A percentile compares a stretch with the other conserved stretches of the same genome.
Evolutionary conservation across 129 eudicot species (phyloP).

Genomic region (Flaveria ramosissima): DNA sequence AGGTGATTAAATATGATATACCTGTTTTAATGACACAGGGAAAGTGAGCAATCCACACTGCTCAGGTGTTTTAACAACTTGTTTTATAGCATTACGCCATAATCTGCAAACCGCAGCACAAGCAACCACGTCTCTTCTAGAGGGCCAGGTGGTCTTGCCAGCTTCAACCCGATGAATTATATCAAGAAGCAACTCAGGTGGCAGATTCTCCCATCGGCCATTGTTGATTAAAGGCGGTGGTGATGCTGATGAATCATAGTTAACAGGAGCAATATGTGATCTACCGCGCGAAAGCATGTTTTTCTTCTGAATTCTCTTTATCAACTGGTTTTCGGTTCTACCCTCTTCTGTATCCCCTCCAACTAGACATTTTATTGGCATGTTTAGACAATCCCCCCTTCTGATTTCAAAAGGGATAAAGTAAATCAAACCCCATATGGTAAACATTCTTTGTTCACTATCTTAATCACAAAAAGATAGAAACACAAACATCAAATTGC

Average conservation of each 20-base stretch:
- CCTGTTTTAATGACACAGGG: constrained; percentile 75
- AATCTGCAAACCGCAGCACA: constrained; percentile 67
- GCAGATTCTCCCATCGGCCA: constrained; percentile 62
- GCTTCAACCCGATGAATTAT: constrained; percentile 55
- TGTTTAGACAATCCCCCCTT: constrained; percentile 21
- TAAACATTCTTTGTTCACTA: constrained; percentile 7
- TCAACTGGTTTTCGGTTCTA: constrained; percentile 19
- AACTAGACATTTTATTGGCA: constrained; percentile 51
- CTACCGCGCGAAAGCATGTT: constrained; percentile 20
- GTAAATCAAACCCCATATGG: constrained; percentile 18
- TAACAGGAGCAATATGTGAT: constrained; percentile 55
- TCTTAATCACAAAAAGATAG: no score
- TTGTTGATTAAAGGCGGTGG: constrained; percentile 18
- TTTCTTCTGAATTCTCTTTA: constrained; percentile 40
- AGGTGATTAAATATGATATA: constrained; percentile 12
- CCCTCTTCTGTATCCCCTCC: constrained; percentile 32
- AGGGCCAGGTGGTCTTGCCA: constrained; percentile 58
- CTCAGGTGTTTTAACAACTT: constrained; percentile 64
- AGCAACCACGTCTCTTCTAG: constrained; percentile 55
- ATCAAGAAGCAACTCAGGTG: constrained; percentile 63
- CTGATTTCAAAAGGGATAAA: constrained; percentile 14
- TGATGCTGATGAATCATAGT: constrained; percentile 33
- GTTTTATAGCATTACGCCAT: constrained; percentile 59
- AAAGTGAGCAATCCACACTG: constrained; percentile 77
- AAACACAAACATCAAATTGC: not conserved